Evolutionary conservation across 2,329 filamentous ascomycete genomes (phyloP).

Genomic region (Monilinia aucupariae): DNA sequence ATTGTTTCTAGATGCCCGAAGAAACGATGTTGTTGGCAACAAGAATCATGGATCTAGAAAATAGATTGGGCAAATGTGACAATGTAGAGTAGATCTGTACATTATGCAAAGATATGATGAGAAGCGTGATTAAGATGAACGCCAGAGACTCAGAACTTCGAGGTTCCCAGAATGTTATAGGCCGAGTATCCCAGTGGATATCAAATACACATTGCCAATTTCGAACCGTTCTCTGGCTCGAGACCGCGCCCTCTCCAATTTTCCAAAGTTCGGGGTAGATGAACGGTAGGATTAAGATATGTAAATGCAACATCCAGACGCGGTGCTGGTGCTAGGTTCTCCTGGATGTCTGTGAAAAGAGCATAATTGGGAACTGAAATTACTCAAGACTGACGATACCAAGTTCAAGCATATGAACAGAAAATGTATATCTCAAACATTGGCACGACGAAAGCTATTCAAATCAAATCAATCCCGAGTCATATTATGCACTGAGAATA

Average conservation of each 20-base stretch:
- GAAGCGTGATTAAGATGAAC: neutral
- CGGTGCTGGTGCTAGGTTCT: neutral
- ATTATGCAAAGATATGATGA: neutral
- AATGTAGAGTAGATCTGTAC: neutral
- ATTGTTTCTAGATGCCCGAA: neutral
- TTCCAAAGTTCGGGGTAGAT: neutral
- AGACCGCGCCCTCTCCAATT: neutral
- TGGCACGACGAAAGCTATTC: neutral
- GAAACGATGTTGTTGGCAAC: neutral
- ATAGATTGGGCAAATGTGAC: neutral
- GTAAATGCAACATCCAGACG: neutral
- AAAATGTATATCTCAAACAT: neutral
- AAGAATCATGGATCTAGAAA: neutral
- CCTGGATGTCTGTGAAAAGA: neutral
- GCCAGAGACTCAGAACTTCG: neutral
- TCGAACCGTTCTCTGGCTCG: neutral
- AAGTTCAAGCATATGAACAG: neutral
- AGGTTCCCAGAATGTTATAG: neutral
- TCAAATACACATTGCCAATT: neutral
- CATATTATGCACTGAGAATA: neutral
- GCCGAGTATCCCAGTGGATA: neutral
- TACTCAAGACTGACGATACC: no score
- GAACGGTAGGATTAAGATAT: neutral
- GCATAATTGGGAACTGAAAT: neutral
- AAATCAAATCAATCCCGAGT: neutral